These are phyloP conservation scores for Xylaria castorea DNA, from an alignment of 495 filamentous ascomycete species.

Conservation along the genomic window DNA sequence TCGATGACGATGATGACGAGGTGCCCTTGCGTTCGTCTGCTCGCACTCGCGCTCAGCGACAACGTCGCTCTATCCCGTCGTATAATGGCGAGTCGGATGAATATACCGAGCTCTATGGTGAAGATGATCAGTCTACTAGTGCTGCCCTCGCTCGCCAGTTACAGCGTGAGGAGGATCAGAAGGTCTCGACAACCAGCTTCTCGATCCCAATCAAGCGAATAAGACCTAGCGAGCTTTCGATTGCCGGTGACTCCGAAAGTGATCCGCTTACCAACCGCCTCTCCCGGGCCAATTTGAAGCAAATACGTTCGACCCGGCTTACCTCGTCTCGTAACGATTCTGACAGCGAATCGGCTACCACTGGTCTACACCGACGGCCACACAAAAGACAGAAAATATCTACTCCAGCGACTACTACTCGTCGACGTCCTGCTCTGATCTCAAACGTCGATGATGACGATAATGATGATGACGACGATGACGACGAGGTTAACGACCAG, in stretches of 20 bases:
- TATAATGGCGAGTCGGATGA: constrained; percentile 36
- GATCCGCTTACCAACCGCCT: not conserved
- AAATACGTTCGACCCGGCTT: not conserved
- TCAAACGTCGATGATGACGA: constrained; percentile 8
- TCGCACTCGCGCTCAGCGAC: constrained; percentile 21
- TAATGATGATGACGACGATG: not conserved
- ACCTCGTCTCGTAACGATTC: not conserved
- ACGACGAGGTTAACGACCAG: not conserved
- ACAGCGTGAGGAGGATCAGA: constrained; percentile 45
- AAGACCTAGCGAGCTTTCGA: not conserved
- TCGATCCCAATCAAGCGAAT: constrained; percentile 1
- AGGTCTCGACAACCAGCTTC: not conserved
- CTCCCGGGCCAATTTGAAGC: not conserved
- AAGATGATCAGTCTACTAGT: constrained; percentile 35
- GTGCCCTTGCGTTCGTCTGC: constrained; percentile 14
- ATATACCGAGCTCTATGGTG: constrained; percentile 43
- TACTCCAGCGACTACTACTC: constrained; percentile 24
- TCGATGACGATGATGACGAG: constrained; percentile 21
- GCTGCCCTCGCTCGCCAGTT: constrained; percentile 46
- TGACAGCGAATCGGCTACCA: not conserved
- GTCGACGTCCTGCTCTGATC: not conserved
- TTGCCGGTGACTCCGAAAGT: not conserved
- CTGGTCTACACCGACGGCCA: not conserved
- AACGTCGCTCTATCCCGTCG: constrained; percentile 10
- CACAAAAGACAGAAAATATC: constrained; percentile 25